Base-by-base conservation (phyloP, 352 stramenopile genomes). In the Phytophthora fragariae region DNA sequence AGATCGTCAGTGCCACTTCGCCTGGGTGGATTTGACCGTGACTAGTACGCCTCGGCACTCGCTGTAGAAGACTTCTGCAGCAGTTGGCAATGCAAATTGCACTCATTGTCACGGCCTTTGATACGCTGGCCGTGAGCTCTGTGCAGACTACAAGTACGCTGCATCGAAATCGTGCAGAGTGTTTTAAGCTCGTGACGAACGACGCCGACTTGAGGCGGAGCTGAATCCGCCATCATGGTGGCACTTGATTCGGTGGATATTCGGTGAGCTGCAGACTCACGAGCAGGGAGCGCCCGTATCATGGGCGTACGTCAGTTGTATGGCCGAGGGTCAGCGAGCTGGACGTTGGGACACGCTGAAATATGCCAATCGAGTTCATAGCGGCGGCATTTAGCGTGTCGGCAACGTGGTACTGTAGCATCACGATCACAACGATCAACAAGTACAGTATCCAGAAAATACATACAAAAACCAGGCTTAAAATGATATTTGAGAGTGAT, bases 401-500 rank as follows among this genome's bases (percentile, higher is more conserved):
- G 24, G 24, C 24, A 27, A 27, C 24, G 24, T 27, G 24, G 24
- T 27, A 27, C 24, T 27, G 24, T 12, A 12, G 8, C 41, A 21
- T 6, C 41, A 50, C 41, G 41, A 50, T 50, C 41, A 50, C 12
- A 50, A 50, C 6, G 15, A 59, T 68, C 63, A 73, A 63, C 59
- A 68, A 41, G 35, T 41, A 41, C 33, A 76, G 57, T 65, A 63
- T 62, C 58, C 70, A 62, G 59, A 54, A 59, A 47, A 21, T n/a
- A 29, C 52, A 59, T 64, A 64, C 17, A 54, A 69, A 70, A 17
- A 52, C 5, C 31, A 70, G 50, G 61, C 21, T 44, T 56, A 73
- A 65, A 61, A 68, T 76, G 69, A 76, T 76, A 76, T 76, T n/a
- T 29, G n/a, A 52, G 69, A 72, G 64, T 76, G 62, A 60, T 76